Evolutionary conservation across 2,329 filamentous ascomycete species (phyloP).

Genomic region (Magnaporthiopsis poae): DNA sequence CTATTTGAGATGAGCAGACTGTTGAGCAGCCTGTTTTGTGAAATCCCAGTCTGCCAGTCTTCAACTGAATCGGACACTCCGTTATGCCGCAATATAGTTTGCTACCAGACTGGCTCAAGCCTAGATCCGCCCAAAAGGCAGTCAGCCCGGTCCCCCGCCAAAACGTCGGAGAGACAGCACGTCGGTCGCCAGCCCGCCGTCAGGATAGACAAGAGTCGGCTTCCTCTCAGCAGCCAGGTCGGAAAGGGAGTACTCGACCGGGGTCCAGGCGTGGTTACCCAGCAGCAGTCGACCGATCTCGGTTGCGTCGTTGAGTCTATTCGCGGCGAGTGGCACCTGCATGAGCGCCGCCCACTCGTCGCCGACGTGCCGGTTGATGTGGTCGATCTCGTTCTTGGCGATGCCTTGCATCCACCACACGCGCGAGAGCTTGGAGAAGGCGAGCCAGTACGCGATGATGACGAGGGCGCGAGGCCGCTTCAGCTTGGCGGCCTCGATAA

Average conservation of each 20-base stretch:
- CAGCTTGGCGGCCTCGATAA: conserved; percentile 33
- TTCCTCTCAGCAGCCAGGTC: conserved; percentile 1
- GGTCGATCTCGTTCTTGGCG: conserved; percentile 33
- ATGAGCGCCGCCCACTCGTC: conserved; percentile 32
- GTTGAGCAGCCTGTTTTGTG: too few relatives aligned
- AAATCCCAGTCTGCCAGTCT: too few relatives aligned
- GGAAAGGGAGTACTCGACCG: conserved; percentile 10
- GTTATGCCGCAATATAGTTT: too few relatives aligned
- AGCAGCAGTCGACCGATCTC: conserved; percentile 33
- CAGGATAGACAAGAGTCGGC: conserved; percentile 13
- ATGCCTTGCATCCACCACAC: conserved; percentile 45
- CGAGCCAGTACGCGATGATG: conserved; percentile 43
- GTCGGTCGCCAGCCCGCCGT: conserved; percentile 2
- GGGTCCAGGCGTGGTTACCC: conserved; percentile 33
- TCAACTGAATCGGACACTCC: too few relatives aligned
- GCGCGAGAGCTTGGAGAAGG: conserved; percentile 36
- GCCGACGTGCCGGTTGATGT: conserved; percentile 32
- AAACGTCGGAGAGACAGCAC: neutral
- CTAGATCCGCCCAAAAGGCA: too few relatives aligned
- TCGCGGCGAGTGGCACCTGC: conserved; percentile 30
- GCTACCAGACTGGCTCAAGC: too few relatives aligned
- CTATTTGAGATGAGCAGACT: too few relatives aligned
- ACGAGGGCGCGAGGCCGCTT: conserved; percentile 37
- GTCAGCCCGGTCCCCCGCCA: too few relatives aligned
- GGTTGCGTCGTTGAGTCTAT: conserved; percentile 22